Base-by-base conservation (phyloP, 192 early-diverging fungal genomes). In the Gaertneriomyces semiglobifer region DNA sequence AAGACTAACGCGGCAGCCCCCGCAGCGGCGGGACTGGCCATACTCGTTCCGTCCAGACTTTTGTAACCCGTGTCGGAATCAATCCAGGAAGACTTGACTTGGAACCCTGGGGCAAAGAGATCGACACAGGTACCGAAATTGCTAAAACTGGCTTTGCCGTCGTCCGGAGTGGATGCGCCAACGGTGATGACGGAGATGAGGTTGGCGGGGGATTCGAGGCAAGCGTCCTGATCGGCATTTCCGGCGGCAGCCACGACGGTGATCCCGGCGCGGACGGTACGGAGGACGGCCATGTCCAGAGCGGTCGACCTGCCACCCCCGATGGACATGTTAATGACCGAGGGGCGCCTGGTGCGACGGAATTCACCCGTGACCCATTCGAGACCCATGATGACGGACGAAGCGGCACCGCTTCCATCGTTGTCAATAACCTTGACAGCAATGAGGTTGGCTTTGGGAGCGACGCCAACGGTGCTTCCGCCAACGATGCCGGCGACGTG, bases 41-140 rank as follows among this genome's bases (percentile, higher is more conserved):
- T 92, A 44, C 84, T 87, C 7, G 91, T 92, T 25, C 92, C 92
- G 16, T 90, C 90, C 72, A 94, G 86, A 61, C 79, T 84, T 78
- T 88, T 85, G 66, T 78, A 84, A 47, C 82, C 77, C 48, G 65
- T 74, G 20, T 73, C 76, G 63, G 77, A 72, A 51, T 82, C 85
- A 70, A 87, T 90, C 84, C 84, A 87, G 11, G 81, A 18, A 18
- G 53, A 58, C 10, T 16, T 41, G 42, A 89, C 81, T 38, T 62
- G 62, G 3, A 69, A 60, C 41, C 88, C 88, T 2, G 88, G 88
- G 51, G 80, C 88, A 60, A 83, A 89, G 25, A 90, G 59, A 53
- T 74, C 65, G 41, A 90, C 82, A 53, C 88, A 89, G 54, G 60
- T 25, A 40, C 88, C 88, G 40, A 57, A 69, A 47, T 84, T 81